Conservation (phyloP, 106 monocot species). For the Iris macrosiphon region DNA sequence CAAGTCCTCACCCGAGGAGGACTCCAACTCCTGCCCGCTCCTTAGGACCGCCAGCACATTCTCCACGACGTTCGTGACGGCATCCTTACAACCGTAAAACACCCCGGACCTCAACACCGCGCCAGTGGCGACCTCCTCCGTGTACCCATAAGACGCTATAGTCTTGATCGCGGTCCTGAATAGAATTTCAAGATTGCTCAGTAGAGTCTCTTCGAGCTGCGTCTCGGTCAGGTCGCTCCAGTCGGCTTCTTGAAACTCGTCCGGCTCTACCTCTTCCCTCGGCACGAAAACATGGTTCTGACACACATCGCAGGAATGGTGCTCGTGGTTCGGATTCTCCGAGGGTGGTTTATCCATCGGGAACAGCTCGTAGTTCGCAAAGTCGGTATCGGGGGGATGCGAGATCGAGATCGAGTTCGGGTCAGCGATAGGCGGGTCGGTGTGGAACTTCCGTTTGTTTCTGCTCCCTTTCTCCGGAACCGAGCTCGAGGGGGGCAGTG, state of each 20-base stretch:
- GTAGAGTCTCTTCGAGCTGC: slow-evolving; percentile 66
- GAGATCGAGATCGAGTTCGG: slow-evolving; percentile 13
- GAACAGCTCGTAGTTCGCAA: slow-evolving; percentile 29
- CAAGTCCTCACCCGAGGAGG: slow-evolving; percentile 29
- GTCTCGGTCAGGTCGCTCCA: slow-evolving; percentile 58
- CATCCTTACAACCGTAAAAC: slow-evolving; percentile 51
- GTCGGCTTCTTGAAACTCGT: slow-evolving; percentile 49
- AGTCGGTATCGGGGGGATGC: slow-evolving; percentile 26
- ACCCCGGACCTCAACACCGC: slow-evolving; percentile 53
- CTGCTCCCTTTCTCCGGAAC: slow-evolving; percentile 65
- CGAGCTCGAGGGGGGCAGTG: slow-evolving; percentile 28
- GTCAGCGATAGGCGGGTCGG: slow-evolving; percentile 55
- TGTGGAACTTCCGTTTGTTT: slow-evolving; percentile 81
- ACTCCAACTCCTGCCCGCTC: slow-evolving; percentile 40
- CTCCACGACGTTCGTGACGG: slow-evolving; percentile 56
- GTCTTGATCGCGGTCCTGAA: slow-evolving; percentile 56
- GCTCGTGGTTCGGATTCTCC: slow-evolving; percentile 25
- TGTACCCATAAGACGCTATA: slow-evolving; percentile 56
- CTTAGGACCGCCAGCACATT: slow-evolving; percentile 47
- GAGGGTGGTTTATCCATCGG: slow-evolving; percentile 21
- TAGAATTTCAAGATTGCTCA: slow-evolving; percentile 50
- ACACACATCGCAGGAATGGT: slow-evolving; percentile 50
- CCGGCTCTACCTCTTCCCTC: slow-evolving; percentile 30
- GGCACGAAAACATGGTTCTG: slow-evolving; percentile 7
- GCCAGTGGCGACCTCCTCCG: slow-evolving; percentile 49